Conservation (phyloP, 2,329 filamentous ascomycete species). For the Calonectria fujianensis region DNA sequence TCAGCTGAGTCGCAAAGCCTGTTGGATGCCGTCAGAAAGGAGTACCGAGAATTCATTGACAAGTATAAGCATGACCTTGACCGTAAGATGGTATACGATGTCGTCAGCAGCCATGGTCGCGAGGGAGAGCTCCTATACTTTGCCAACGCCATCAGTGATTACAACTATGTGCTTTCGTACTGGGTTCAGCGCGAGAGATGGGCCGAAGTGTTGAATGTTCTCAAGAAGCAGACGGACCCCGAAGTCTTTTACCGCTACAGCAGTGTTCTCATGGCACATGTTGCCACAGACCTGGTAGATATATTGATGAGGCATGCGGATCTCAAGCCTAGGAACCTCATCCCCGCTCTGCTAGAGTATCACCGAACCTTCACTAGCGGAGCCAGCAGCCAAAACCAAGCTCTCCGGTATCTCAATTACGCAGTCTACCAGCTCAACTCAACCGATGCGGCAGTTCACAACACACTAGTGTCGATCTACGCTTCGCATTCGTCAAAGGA, state of each 20-base stretch:
- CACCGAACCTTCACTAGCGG: slow-evolving; percentile 83
- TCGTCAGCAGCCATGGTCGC: slow-evolving; percentile 95
- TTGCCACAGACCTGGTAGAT: slow-evolving; percentile 90
- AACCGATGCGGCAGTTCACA: slow-evolving; percentile 91
- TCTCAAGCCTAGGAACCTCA: slow-evolving; percentile 89
- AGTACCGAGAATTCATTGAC: slow-evolving; percentile 91
- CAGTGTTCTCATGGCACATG: slow-evolving; percentile 95
- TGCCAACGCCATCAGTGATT: slow-evolving; percentile 91
- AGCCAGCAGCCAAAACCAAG: slow-evolving; percentile 86
- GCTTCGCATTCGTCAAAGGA: slow-evolving; percentile 89
- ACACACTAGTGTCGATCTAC: slow-evolving; percentile 96
- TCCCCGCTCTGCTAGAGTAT: slow-evolving; percentile 95
- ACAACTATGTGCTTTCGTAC: slow-evolving; percentile 95
- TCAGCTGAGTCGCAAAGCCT: slow-evolving; percentile 83
- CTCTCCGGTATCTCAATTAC: slow-evolving; percentile 93
- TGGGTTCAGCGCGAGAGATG: slow-evolving; percentile 98
- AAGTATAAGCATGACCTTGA: slow-evolving; percentile 93
- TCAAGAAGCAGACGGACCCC: slow-evolving; percentile 94
- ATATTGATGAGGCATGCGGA: slow-evolving; percentile 94
- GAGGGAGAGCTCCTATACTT: slow-evolving; percentile 95
- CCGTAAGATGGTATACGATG: slow-evolving; percentile 93
- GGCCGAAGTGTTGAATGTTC: slow-evolving; percentile 88
- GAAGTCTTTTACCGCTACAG: slow-evolving; percentile 98
- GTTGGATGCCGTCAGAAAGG: slow-evolving; percentile 80
- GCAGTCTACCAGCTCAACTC: slow-evolving; percentile 91